Percentiles rank a stretch among this genome's conserved stretches.
Evolutionary conservation across 1,284 basidiomycete genomes (phyloP).

Genomic region (Cryptococcus depauperatus): DNA sequence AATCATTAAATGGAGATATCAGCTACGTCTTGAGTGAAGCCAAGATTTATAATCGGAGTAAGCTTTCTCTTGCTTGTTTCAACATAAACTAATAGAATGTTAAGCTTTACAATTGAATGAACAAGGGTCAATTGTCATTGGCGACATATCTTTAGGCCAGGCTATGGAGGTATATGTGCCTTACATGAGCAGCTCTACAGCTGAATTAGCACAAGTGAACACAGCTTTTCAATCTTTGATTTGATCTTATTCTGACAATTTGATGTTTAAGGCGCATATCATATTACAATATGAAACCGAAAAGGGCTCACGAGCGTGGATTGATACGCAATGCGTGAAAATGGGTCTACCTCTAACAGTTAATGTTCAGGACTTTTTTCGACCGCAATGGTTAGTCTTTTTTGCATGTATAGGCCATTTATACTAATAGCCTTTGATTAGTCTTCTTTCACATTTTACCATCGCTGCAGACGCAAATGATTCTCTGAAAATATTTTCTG

Average conservation of each 20-base stretch:
- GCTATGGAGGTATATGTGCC: constrained; percentile 12
- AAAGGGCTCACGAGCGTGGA: constrained; percentile 13
- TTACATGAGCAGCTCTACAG: no score
- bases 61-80: no score
- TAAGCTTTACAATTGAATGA: no score
- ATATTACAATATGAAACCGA: constrained; percentile 19
- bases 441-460: constrained; percentile 44
- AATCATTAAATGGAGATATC: constrained; percentile 20
- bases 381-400: constrained; percentile 35
- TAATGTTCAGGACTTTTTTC: constrained; percentile 47
- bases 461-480: constrained; percentile 41
- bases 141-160: constrained; percentile 13
- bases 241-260: background rate
- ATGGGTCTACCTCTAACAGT: constrained; percentile 44
- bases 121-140: constrained; percentile 14
- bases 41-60: constrained; percentile 2
- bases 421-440: constrained; percentile 8
- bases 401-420: background rate
- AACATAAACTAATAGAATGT: no score
- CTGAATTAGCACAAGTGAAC: no score
- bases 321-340: constrained; percentile 29
- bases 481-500: constrained; percentile 30
- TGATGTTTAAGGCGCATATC: constrained; percentile 20
- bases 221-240: no score
- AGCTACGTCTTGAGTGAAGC: constrained; percentile 16